Evolutionary conservation across 805 yeast species (phyloP), one percentile per base, ranked within the genome.

Genomic region (Wickerhamiella parazyma): DNA sequence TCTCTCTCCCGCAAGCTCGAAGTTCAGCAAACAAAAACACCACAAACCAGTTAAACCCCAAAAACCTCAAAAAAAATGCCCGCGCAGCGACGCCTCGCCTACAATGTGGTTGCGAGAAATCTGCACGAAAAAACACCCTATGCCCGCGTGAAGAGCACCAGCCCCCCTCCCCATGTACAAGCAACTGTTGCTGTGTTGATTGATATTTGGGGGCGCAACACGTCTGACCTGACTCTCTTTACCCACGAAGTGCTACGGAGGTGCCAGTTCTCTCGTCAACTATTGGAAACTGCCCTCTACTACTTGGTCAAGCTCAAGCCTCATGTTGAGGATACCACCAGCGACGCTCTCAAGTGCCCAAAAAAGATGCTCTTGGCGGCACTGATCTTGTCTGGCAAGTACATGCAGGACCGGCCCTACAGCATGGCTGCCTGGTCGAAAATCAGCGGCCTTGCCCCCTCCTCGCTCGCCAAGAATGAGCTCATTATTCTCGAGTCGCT

Each of bases 331-430:
- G 31, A 29, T 29, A 33, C 38, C 36, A 28, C 24, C 25, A 45
- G 47, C 19, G 35, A 44, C 22, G 18, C 38, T 17, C 48, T 52
- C n/a, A 37, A 41, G 12, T 77, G 81, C 53, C 78, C 85, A 6
- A 76, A 81, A 52, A 73, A 80, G 48, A 69, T 76, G 34, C 77
- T 84, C 49, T 66, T 84, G 48, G 71, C 78, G 2, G 71, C 82
- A 54, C 58, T 84, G 42, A 80, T 83, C 42, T 63, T 84, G 31
- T 77, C 91, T 3, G 72, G 78, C 42, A 84, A 84, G 57, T 81
- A 76, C 58, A 66, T 71, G 47, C 84, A 77, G 55, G 94, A 84
- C 60, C 72, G 74, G 41, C 79, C 78, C 56, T 81, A 73, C 59
- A 67, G 80, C 24, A 68, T 80, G 51, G 69, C 67, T 48, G 72